These are phyloP conservation scores for Pleurotus eryngii DNA, from an alignment of 768 basidiomycete genomes.

Conservation along the genomic window DNA sequence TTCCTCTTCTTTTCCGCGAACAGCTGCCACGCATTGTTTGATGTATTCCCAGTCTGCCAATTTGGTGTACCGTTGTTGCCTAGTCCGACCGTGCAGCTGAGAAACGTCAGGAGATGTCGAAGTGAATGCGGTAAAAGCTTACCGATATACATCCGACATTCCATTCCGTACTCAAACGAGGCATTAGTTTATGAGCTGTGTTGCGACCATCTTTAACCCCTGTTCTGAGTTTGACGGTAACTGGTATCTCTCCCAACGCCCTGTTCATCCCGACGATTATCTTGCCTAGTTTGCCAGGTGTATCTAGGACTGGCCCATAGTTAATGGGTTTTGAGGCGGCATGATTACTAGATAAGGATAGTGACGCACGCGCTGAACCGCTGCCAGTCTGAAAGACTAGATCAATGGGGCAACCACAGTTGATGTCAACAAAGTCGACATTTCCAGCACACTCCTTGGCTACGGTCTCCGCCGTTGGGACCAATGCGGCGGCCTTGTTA, in stretches of 20 bases:
- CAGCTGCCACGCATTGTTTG: constrained; percentile 77
- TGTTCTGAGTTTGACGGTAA: constrained; percentile 89
- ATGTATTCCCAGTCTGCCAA: constrained; percentile 96
- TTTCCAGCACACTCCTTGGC: constrained; percentile 59
- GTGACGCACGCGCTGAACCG: constrained; percentile 76
- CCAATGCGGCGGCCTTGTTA: constrained; percentile 75
- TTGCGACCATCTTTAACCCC: constrained; percentile 90
- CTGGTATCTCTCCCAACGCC: constrained; percentile 85
- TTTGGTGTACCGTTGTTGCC: constrained; percentile 92
- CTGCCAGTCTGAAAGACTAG: constrained; percentile 90
- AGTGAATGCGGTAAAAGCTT: background rate
- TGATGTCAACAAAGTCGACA: constrained; percentile 91
- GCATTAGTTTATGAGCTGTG: constrained; percentile 88
- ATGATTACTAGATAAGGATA: constrained; percentile 1
- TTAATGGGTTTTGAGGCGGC: constrained; percentile 1
- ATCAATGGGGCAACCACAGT: constrained; percentile 97
- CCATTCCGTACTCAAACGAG: constrained; percentile 59
- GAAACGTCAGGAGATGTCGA: constrained; percentile 1
- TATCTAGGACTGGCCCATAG: constrained; percentile 68
- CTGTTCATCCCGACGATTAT: constrained; percentile 89
- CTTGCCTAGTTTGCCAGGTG: constrained; percentile 77
- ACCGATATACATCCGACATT: constrained; percentile 43
- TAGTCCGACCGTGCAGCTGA: constrained; percentile 92
- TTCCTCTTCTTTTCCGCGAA: constrained; percentile 67
- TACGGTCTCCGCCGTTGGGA: constrained; percentile 79